Conservation (phyloP, 805 yeast species). For the Candida chilensis region DNA sequence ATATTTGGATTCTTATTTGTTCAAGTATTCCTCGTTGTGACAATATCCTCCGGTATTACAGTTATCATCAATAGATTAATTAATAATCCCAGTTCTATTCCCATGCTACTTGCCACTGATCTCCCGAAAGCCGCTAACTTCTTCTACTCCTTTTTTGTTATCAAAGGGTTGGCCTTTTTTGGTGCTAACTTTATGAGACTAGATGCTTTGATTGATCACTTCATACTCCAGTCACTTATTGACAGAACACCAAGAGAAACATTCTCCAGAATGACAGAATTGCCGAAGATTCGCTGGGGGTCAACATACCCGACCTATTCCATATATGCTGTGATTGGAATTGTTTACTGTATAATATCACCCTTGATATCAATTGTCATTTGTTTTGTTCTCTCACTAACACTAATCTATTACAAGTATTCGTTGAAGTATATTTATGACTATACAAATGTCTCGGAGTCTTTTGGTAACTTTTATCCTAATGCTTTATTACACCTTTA, state of each 20-base stretch:
- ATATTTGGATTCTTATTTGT: slow-evolving; percentile 70
- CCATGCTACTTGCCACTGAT: slow-evolving; percentile 63
- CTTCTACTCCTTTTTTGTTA: slow-evolving; percentile 67
- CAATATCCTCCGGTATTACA: slow-evolving; percentile 72
- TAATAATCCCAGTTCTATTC: slow-evolving; percentile 65
- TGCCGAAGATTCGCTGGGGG: slow-evolving; percentile 64
- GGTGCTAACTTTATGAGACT: slow-evolving; percentile 64
- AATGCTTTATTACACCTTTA: slow-evolving; percentile 69
- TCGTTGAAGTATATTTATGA: slow-evolving; percentile 51
- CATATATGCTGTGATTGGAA: slow-evolving; percentile 67
- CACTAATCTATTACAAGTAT: slow-evolving; percentile 62
- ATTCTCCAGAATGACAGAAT: slow-evolving; percentile 29
- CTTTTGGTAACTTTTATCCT: slow-evolving; percentile 65
- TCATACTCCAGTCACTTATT: slow-evolving; percentile 19
- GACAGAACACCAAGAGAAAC: slow-evolving; percentile 57
- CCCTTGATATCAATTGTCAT: slow-evolving; percentile 61
- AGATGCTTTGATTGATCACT: slow-evolving; percentile 34
- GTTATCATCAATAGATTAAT: slow-evolving; percentile 52
- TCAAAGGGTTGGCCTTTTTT: slow-evolving; percentile 68
- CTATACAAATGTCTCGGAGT: slow-evolving; percentile 45
- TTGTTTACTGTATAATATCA: slow-evolving; percentile 71
- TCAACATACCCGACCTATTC: slow-evolving; percentile 69
- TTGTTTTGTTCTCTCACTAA: slow-evolving; percentile 41
- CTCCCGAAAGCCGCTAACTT: slow-evolving; percentile 83
- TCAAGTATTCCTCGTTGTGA: slow-evolving; percentile 77